Conservation (phyloP, 2,329 filamentous ascomycete species). For the Colletotrichum ledebouriae region DNA sequence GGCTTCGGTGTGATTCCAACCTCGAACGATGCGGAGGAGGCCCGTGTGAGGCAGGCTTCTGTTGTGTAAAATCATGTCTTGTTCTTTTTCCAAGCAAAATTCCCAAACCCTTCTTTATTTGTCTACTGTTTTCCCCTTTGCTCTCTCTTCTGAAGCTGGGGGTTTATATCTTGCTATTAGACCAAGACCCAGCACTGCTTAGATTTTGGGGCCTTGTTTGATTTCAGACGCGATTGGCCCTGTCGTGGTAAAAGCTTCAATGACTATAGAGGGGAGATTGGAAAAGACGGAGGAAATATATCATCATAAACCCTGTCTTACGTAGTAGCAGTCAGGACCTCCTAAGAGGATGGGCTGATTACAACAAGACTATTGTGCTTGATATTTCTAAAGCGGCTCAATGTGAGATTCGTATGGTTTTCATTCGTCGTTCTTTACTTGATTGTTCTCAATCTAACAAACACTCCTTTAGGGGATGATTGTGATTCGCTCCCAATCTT, state of each 20-base stretch:
- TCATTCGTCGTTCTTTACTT: no score
- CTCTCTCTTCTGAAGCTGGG: not conserved
- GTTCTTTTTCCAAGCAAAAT: not conserved
- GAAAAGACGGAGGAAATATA: constrained; percentile 6
- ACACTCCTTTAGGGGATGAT: not conserved
- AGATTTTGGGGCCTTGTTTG: constrained; percentile 12
- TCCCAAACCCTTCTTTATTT: not conserved
- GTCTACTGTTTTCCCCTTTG: no score
- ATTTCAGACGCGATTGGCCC: not conserved
- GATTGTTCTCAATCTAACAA: no score
- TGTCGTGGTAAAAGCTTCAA: not conserved
- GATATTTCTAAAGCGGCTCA: no score
- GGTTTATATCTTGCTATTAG: not conserved
- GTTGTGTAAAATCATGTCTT: constrained; percentile 10
- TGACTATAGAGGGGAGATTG: not conserved
- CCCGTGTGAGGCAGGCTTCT: constrained; percentile 55
- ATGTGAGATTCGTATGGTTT: no score
- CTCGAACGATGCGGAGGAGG: constrained; percentile 58
- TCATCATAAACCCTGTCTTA: not conserved
- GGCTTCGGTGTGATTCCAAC: constrained; percentile 68
- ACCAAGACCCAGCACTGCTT: not conserved
- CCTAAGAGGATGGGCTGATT: no score
- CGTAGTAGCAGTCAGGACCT: no score
- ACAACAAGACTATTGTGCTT: no score
- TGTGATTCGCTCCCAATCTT: no score